Percentiles rank a stretch among this genome's conserved stretches.
Conservation (phyloP, 2,329 filamentous ascomycete species). For the Nemania sp. region DNA sequence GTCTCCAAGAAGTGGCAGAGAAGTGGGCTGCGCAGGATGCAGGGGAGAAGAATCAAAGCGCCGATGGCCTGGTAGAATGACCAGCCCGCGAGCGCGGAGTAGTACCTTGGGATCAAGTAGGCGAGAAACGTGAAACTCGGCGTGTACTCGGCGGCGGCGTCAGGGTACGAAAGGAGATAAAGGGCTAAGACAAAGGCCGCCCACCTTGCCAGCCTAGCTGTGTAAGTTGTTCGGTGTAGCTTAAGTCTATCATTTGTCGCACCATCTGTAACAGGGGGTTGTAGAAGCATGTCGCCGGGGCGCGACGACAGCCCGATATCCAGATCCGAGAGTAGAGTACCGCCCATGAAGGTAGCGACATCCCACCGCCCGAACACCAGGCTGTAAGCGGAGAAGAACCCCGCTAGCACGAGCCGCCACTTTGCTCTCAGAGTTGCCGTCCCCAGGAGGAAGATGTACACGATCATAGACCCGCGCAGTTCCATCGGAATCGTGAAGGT, state of each 20-base stretch:
- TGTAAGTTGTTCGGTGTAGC: background rate
- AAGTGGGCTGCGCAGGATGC: constrained; percentile 51
- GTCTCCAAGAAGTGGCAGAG: constrained; percentile 51
- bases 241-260: constrained; percentile 27
- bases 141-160: constrained; percentile 54
- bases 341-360: constrained; percentile 56
- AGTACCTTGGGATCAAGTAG: constrained; percentile 53
- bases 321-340: constrained; percentile 54
- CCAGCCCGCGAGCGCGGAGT: constrained; percentile 54
- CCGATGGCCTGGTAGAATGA: constrained; percentile 57
- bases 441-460: constrained; percentile 56
- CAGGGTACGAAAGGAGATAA: constrained; percentile 56
- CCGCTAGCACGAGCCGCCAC: constrained; percentile 51
- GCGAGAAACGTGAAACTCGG: constrained; percentile 54
- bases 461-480: constrained; percentile 55
- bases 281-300: constrained; percentile 37
- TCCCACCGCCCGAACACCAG: constrained; percentile 55
- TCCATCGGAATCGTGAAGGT: constrained; percentile 59
- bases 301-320: constrained; percentile 50
- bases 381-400: constrained; percentile 51
- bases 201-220: constrained; percentile 46
- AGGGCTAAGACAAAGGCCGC: constrained; percentile 50
- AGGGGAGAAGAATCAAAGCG: constrained; percentile 53
- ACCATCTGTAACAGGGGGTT: constrained; percentile 26
- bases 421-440: constrained; percentile 54